A percentile compares a stretch with the other conserved stretches of the same genome.
Evolutionary conservation across 495 filamentous ascomycete species (phyloP).

Genomic region (Acidiella bohemica): DNA sequence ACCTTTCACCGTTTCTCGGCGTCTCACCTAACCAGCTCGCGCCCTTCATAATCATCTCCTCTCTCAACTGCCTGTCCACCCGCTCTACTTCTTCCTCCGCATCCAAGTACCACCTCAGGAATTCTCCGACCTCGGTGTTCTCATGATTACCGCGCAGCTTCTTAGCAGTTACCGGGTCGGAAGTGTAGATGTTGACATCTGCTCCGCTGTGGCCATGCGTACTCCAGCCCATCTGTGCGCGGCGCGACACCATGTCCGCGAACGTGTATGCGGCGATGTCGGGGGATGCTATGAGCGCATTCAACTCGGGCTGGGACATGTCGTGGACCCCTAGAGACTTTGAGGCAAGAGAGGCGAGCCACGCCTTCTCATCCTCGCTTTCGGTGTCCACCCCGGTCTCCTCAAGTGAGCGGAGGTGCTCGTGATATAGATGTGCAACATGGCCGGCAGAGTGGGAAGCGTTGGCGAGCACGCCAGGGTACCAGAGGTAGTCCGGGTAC

Average conservation of each 20-base stretch:
- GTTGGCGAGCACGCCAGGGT: constrained; percentile 65
- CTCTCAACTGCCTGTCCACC: constrained; percentile 58
- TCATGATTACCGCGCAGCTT: constrained; percentile 71
- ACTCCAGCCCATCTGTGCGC: constrained; percentile 83
- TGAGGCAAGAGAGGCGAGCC: constrained; percentile 48
- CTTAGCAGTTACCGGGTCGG: constrained; percentile 34
- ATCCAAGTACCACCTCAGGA: constrained; percentile 63
- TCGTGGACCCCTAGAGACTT: constrained; percentile 64
- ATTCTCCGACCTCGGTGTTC: constrained; percentile 82
- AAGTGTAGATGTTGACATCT: constrained; percentile 86
- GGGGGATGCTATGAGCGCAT: constrained; percentile 45
- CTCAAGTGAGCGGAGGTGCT: constrained; percentile 34
- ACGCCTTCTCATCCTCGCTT: constrained; percentile 35
- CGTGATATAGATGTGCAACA: constrained; percentile 43
- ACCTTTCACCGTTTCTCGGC: constrained; percentile 22
- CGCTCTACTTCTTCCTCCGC: constrained; percentile 52
- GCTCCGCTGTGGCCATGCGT: constrained; percentile 82
- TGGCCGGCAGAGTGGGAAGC: constrained; percentile 67
- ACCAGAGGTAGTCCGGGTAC: constrained; percentile 78
- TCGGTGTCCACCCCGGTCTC: constrained; percentile 3
- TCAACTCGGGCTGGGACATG: constrained; percentile 55
- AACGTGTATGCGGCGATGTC: constrained; percentile 45
- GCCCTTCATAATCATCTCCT: constrained; percentile 22
- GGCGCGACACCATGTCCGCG: constrained; percentile 68
- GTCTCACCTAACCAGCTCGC: constrained; percentile 27